These are phyloP conservation scores for Papiliotrema terrestris DNA, from an alignment of 1,284 basidiomycete species.

Conservation along the genomic window DNA sequence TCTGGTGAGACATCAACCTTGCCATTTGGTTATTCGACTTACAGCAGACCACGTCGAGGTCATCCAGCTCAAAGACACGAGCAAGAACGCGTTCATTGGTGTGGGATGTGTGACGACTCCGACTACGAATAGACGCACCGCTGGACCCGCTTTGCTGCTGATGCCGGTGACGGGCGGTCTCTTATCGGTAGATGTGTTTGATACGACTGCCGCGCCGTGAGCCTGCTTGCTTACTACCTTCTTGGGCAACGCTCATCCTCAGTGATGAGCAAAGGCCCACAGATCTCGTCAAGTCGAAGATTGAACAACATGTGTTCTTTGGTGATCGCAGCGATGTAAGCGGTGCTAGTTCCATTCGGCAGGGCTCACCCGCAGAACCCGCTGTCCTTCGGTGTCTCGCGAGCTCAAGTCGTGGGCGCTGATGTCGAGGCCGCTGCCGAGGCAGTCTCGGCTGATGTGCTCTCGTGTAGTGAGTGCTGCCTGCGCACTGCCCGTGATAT, in stretches of 20 bases:
- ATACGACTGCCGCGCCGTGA: background rate
- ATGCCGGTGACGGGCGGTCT: constrained; percentile 42
- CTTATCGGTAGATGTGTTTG: constrained; percentile 35
- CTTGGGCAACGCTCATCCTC: background rate
- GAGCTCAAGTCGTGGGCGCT: constrained; percentile 39
- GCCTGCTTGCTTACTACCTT: no score
- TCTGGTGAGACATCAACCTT: constrained; percentile 12
- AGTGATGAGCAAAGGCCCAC: constrained; percentile 22
- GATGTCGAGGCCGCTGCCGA: constrained; percentile 53
- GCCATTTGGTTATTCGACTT: background rate
- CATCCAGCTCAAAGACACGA: constrained; percentile 37
- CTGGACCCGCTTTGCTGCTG: constrained; percentile 26
- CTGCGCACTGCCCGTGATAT: background rate
- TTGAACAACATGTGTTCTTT: constrained; percentile 58
- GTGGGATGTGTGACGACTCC: constrained; percentile 13
- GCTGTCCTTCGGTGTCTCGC: constrained; percentile 52
- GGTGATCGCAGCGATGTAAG: constrained; percentile 48
- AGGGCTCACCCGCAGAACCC: constrained; percentile 48
- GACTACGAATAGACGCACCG: background rate
- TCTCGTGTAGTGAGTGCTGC: constrained; percentile 42
- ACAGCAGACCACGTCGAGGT: constrained; percentile 39
- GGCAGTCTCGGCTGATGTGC: constrained; percentile 51
- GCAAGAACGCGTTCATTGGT: constrained; percentile 44
- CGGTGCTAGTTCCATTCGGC: background rate
- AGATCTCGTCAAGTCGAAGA: constrained; percentile 50